phyloP scores from a whole-genome alignment of 2,329 filamentous ascomycete species.

The Stromatinia cepivora region DNA sequence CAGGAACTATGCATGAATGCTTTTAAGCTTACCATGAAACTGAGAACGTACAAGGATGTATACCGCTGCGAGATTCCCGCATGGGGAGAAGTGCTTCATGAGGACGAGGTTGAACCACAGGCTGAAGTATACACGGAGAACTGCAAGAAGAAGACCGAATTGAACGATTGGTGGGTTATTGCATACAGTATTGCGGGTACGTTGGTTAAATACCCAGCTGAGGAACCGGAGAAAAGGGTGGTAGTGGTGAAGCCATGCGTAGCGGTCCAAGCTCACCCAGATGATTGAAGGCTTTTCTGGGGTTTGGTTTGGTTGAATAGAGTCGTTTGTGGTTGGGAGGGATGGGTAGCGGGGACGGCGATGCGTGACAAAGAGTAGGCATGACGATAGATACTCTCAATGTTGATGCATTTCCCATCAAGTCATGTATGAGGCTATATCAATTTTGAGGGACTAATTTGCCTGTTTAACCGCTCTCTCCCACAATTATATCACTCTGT shows the following conservation, averaged over 20 bases:
- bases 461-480: no score
- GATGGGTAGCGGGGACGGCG: no score
- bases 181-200: conserved; percentile 1
- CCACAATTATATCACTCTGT: no score
- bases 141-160: not conserved
- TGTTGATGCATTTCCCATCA: no score
- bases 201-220: not conserved
- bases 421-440: no score
- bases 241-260: conserved; percentile 3
- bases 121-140: not conserved
- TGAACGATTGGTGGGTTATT: not conserved
- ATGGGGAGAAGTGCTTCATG: not conserved
- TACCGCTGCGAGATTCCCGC: conserved; percentile 7
- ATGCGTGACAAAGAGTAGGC: no score
- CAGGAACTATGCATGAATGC: not conserved
- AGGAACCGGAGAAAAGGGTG: not conserved
- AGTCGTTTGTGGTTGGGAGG: no score
- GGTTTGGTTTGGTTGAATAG: not conserved
- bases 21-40: not conserved
- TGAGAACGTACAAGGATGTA: not conserved
- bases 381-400: no score
- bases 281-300: not conserved
- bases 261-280: not conserved
- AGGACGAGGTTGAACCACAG: not conserved
- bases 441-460: no score